Conservation (phyloP, 495 filamentous ascomycete species). For the Filosporella fistucella region DNA sequence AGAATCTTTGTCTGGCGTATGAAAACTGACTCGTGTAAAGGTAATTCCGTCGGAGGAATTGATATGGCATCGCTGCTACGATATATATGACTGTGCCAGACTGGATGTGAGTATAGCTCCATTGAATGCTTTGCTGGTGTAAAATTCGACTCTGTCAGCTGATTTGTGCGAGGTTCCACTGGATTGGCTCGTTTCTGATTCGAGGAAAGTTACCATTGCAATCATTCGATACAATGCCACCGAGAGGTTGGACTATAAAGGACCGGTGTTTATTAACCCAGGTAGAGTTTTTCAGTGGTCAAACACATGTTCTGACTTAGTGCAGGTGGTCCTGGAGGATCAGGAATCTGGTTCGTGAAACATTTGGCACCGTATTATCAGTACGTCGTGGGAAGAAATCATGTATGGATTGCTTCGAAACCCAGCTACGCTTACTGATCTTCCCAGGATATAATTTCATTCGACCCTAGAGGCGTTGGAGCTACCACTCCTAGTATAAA, state of each 20-base stretch:
- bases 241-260: constrained; percentile 31
- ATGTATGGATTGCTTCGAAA: constrained; percentile 4
- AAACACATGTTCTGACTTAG: not conserved
- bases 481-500: constrained; percentile 35
- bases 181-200: constrained; percentile 39
- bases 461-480: constrained; percentile 45
- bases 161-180: constrained; percentile 29
- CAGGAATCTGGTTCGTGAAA: constrained; percentile 35
- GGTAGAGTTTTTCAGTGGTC: constrained; percentile 13
- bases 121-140: not conserved
- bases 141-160: not conserved
- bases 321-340: constrained; percentile 42
- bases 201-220: constrained; percentile 34
- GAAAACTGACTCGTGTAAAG: no score
- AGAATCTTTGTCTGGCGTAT: no score
- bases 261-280: constrained; percentile 48
- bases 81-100: constrained; percentile 35
- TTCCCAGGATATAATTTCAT: constrained; percentile 41
- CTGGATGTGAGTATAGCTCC: constrained; percentile 26
- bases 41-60: constrained; percentile 30
- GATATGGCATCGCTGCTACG: constrained; percentile 21
- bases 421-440: not conserved
- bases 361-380: constrained; percentile 35
- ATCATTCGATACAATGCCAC: constrained; percentile 40
- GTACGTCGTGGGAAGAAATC: constrained; percentile 38